Conservation (phyloP, 306 rosid species). For the Parietaria judaica region DNA sequence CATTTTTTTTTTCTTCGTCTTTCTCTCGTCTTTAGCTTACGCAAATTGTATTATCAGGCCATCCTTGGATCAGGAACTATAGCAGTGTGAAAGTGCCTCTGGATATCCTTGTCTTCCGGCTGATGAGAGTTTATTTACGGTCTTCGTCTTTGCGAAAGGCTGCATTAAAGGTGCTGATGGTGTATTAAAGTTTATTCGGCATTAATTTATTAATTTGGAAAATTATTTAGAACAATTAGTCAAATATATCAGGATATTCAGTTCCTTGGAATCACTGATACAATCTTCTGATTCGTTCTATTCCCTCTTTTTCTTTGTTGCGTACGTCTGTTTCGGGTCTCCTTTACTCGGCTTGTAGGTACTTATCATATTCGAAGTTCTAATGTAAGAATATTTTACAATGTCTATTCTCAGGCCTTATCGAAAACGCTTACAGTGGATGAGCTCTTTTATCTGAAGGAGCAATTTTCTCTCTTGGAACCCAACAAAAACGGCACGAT, state of each 20-base stretch:
- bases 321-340: not conserved
- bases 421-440: slow-evolving; percentile 86
- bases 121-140: slow-evolving; percentile 75
- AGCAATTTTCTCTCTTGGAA: slow-evolving; percentile 72
- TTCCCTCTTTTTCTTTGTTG: not conserved
- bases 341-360: not conserved
- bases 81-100: slow-evolving; percentile 63
- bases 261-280: too few species aligned
- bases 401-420: slow-evolving; percentile 54
- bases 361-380: too few species aligned
- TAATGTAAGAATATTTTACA: too few species aligned
- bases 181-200: too few species aligned
- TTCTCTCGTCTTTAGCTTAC: slow-evolving; percentile 14
- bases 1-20: slow-evolving; percentile 10
- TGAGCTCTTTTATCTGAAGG: slow-evolving; percentile 80
- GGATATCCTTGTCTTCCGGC: slow-evolving; percentile 74
- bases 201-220: too few species aligned
- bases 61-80: slow-evolving; percentile 84
- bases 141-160: slow-evolving; percentile 97
- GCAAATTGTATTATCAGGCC: slow-evolving; percentile 50
- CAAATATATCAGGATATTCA: too few species aligned
- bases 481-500: slow-evolving; percentile 83
- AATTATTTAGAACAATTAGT: too few species aligned
- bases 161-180: slow-evolving; percentile 75
- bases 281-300: too few species aligned